Conservation (phyloP, 768 basidiomycete genomes). For the Boletus rubroflammeus region DNA sequence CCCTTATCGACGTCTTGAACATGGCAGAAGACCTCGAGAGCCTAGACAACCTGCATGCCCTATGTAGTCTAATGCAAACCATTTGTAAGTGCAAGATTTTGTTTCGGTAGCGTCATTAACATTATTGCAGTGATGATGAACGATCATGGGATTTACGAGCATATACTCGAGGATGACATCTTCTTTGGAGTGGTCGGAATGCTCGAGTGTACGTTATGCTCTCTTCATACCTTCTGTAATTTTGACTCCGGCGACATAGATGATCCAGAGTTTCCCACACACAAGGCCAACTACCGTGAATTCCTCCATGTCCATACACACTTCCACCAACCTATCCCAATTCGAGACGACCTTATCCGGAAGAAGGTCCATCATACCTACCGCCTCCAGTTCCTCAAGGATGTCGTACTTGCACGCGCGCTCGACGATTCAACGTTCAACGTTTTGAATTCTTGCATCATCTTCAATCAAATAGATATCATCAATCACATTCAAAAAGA, state of each 20-base stretch:
- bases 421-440: slow-evolving; percentile 97
- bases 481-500: slow-evolving; percentile 86
- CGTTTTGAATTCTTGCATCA: slow-evolving; percentile 94
- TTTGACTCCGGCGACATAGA: slow-evolving; percentile 46
- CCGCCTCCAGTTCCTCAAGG: slow-evolving; percentile 94
- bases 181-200: slow-evolving; percentile 94
- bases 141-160: slow-evolving; percentile 92
- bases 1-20: slow-evolving; percentile 77
- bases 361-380: slow-evolving; percentile 96
- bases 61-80: slow-evolving; percentile 91
- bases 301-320: slow-evolving; percentile 80
- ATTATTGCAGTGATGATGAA: slow-evolving; percentile 77
- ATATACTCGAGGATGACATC: slow-evolving; percentile 87
- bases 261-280: slow-evolving; percentile 93
- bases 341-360: slow-evolving; percentile 70
- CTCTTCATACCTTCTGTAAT: slow-evolving; percentile 2
- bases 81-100: slow-evolving; percentile 59
- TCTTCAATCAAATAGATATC: slow-evolving; percentile 99
- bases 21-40: slow-evolving; percentile 93
- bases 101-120: not conserved
- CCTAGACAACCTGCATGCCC: slow-evolving; percentile 82
- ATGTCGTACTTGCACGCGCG: slow-evolving; percentile 92
- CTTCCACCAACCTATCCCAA: slow-evolving; percentile 86
- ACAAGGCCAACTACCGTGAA: slow-evolving; percentile 96
- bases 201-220: slow-evolving; percentile 80